These are phyloP conservation scores for Aspergillus floridensis DNA, from an alignment of 2,329 filamentous ascomycete genomes.

Conservation along the genomic window DNA sequence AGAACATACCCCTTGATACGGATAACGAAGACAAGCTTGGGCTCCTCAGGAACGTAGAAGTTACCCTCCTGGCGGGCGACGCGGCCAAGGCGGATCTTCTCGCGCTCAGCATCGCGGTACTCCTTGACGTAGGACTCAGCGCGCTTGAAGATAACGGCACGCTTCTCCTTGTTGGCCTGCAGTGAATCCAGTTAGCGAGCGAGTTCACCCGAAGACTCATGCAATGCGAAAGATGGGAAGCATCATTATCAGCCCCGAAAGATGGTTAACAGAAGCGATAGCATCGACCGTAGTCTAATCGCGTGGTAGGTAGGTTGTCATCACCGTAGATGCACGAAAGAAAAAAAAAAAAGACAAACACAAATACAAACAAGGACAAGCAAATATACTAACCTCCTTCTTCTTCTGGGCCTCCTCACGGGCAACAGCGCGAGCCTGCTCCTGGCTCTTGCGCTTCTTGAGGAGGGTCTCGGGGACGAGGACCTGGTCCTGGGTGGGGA, in stretches of 20 bases:
- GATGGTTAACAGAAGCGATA: slow-evolving; percentile 68
- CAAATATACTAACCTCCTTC: slow-evolving; percentile 71
- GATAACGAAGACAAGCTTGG: slow-evolving; percentile 95
- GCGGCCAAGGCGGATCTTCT: slow-evolving; percentile 92
- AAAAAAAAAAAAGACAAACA: slow-evolving; percentile 18
- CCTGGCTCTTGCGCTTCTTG: slow-evolving; percentile 99
- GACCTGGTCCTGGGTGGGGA: slow-evolving; percentile 92
- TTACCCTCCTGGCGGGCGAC: slow-evolving; percentile 87
- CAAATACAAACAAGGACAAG: too few species aligned
- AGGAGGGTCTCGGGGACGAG: slow-evolving; percentile 98
- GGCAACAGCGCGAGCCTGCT: slow-evolving; percentile 95
- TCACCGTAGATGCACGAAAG: slow-evolving; percentile 56
- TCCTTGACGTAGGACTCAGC: slow-evolving; percentile 99
- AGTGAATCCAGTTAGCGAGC: slow-evolving; percentile 27
- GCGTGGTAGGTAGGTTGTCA: slow-evolving; percentile 79
- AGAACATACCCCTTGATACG: slow-evolving; percentile 88
- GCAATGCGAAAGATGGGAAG: slow-evolving; percentile 14
- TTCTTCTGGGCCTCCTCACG: slow-evolving; percentile 76
- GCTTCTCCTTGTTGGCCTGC: slow-evolving; percentile 98
- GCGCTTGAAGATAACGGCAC: slow-evolving; percentile 98
- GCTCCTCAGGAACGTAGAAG: slow-evolving; percentile 91
- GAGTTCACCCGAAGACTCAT: slow-evolving; percentile 13
- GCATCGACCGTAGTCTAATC: slow-evolving; percentile 97
- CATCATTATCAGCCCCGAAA: slow-evolving; percentile 70
- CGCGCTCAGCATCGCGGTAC: slow-evolving; percentile 96